These are phyloP conservation scores for Saccharum officinarum DNA, from an alignment of 176 grass and related monocot species.

Conservation along the genomic window DNA sequence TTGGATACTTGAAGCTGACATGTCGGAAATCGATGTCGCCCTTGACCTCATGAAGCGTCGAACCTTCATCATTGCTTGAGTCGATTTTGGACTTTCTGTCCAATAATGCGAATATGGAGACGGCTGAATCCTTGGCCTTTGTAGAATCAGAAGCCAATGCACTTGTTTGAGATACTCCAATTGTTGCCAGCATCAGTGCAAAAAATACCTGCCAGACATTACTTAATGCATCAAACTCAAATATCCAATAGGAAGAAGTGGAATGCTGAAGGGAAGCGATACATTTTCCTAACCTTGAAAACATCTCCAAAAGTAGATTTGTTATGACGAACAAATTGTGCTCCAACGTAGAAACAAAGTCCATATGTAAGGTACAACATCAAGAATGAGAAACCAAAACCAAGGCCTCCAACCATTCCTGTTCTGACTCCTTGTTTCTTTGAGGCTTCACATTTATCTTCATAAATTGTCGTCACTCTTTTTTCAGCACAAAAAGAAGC, in stretches of 20 bases:
- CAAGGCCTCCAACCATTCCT: constrained; percentile 65
- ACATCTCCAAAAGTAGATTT: constrained; percentile 53
- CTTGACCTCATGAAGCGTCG: constrained; percentile 51
- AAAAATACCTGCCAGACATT: constrained; percentile 70
- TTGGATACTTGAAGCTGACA: constrained; percentile 75
- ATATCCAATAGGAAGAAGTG: neutral
- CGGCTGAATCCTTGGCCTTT: constrained; percentile 68
- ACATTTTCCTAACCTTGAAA: constrained; percentile 54
- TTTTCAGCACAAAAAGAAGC: constrained; percentile 75
- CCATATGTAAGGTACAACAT: constrained; percentile 63
- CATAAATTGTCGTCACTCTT: constrained; percentile 57
- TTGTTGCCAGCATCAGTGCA: constrained; percentile 60
- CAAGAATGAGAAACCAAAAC: constrained; percentile 80
- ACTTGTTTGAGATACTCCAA: constrained; percentile 75
- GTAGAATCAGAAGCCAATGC: constrained; percentile 71
- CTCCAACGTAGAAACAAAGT: constrained; percentile 83
- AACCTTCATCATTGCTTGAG: constrained; percentile 55
- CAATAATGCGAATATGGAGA: constrained; percentile 71
- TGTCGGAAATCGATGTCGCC: constrained; percentile 67
- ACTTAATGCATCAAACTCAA: constrained; percentile 7
- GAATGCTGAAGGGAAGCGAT: neutral
- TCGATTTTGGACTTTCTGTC: constrained; percentile 73
- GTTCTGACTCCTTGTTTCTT: constrained; percentile 61
- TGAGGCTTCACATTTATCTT: constrained; percentile 70
- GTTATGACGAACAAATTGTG: constrained; percentile 49